Conservation (phyloP, 148 eudicot genomes). For the Polygonum maritimum region DNA sequence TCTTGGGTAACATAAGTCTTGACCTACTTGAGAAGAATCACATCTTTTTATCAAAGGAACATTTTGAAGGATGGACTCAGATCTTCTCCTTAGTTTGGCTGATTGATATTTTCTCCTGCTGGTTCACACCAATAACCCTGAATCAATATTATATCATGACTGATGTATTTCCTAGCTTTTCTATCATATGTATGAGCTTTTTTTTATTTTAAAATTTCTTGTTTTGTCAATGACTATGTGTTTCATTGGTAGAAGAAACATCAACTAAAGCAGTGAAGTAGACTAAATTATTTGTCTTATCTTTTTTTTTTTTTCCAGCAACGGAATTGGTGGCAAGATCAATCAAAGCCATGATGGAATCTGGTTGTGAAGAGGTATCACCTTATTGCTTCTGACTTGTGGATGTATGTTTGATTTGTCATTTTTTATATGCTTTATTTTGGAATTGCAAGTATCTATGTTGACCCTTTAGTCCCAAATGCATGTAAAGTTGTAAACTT, state of each 20-base stretch:
- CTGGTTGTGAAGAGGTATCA: conserved; percentile 96
- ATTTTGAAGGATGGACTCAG: not conserved
- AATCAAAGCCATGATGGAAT: conserved; percentile 88
- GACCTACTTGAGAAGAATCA: not conserved
- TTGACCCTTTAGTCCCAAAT: not conserved
- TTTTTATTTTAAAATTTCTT: not conserved
- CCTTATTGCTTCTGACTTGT: not conserved
- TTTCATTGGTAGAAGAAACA: not conserved
- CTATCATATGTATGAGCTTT: not conserved
- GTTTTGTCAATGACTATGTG: not conserved
- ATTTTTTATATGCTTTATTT: not conserved
- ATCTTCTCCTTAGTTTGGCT: not conserved
- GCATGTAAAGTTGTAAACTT: not conserved
- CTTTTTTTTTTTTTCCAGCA: conserved; percentile 56
- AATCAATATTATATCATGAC: not conserved
- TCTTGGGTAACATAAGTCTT: not conserved
- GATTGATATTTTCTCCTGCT: not conserved
- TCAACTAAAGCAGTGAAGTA: not conserved
- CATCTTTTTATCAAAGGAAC: not conserved
- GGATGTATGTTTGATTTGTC: not conserved
- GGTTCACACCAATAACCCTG: not conserved
- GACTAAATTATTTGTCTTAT: not conserved
- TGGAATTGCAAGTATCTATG: not conserved
- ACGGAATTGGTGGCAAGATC: conserved; percentile 88
- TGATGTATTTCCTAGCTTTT: not conserved